Evolutionary conservation across 1,284 basidiomycete genomes (phyloP), one percentile per base, ranked within the genome.

Genomic region (Moniliella sp.): DNA sequence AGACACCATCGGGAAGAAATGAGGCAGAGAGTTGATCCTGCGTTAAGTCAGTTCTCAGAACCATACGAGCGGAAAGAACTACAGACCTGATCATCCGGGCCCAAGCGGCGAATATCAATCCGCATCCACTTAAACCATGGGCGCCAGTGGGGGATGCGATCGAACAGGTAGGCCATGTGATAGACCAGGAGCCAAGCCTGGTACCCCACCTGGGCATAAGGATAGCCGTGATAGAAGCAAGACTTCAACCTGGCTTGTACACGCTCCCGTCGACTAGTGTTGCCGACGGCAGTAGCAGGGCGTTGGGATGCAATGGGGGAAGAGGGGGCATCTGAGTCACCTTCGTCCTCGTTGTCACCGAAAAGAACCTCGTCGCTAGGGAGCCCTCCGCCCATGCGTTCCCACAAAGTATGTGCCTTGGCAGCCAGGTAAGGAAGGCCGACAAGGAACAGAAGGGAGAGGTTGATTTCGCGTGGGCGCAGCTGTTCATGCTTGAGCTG

Each of bases 141-240:
- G 41, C 86, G 71, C 64, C 88, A 88, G 57, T 75, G 78, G 1
- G 76, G 71, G 7, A 77, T 83, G 54, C 69, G 70, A 44, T 82
- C 78, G 56, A 93, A 94, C 15, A 94, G 67, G 62, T 94, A 97
- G 5, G 75, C 73, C 18, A 94, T 63, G 59, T 91, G 91, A 67
- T 75, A 56, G 11, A 36, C 63, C 11, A 94, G 67, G 37, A 91
- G 65, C 70, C 77, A 79, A 13, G 75, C 45, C 61, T 97, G 86
- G 43, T 78, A 77, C 1, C 65, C 54, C 4, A 73, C 68, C 50
- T 81, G 83, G 7, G 73, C 45, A 68, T 75, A 83, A 0, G 91
- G 91, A 61, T 91, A 97, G 2, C 70, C 35, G 1, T 57, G 50
- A 48, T 77, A 78, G 64, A 76, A 84, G 3, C 62, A 49, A n/a